Evolutionary conservation across 805 yeast species (phyloP).

Genomic region (Zygotorulaspora florentina): DNA sequence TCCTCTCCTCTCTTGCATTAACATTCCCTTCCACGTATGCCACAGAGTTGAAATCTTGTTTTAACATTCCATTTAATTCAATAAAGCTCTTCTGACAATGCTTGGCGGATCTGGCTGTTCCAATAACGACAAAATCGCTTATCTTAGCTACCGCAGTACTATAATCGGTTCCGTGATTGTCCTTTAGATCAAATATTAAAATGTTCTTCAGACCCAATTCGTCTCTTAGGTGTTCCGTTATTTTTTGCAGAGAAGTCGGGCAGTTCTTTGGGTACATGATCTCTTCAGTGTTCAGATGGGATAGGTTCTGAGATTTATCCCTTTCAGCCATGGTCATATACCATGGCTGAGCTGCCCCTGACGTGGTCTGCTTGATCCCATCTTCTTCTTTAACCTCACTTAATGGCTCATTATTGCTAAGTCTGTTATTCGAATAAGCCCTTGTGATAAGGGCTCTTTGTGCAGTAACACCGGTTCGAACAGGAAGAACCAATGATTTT

Average conservation of each 20-base stretch:
- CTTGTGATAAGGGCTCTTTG: too few species aligned
- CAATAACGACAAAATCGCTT: slow-evolving; percentile 54
- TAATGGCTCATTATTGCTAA: not conserved
- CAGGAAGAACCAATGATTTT: too few species aligned
- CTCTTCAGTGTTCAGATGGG: slow-evolving; percentile 36
- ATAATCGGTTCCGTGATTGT: slow-evolving; percentile 36
- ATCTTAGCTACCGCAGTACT: slow-evolving; percentile 36
- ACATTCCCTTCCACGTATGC: slow-evolving; percentile 70
- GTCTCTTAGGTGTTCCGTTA: slow-evolving; percentile 41
- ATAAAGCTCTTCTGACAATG: slow-evolving; percentile 70
- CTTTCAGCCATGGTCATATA: slow-evolving; percentile 44
- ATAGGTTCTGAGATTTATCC: slow-evolving; percentile 36
- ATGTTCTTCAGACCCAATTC: slow-evolving; percentile 67
- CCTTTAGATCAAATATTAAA: slow-evolving; percentile 58
- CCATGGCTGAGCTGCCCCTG: slow-evolving; percentile 49
- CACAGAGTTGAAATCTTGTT: slow-evolving; percentile 42
- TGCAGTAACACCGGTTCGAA: too few species aligned
- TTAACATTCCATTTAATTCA: slow-evolving; percentile 54
- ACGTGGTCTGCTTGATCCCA: not conserved
- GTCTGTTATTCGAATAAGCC: not conserved
- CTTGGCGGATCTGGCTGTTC: slow-evolving; percentile 70
- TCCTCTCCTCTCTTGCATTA: slow-evolving; percentile 51
- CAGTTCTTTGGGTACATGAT: slow-evolving; percentile 59
- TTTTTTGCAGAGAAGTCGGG: slow-evolving; percentile 45
- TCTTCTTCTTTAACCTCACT: not conserved